Evolutionary conservation across 2,329 filamentous ascomycete species (phyloP), one percentile per base, ranked within the genome.

Genomic region (Hypoxylon sp.): DNA sequence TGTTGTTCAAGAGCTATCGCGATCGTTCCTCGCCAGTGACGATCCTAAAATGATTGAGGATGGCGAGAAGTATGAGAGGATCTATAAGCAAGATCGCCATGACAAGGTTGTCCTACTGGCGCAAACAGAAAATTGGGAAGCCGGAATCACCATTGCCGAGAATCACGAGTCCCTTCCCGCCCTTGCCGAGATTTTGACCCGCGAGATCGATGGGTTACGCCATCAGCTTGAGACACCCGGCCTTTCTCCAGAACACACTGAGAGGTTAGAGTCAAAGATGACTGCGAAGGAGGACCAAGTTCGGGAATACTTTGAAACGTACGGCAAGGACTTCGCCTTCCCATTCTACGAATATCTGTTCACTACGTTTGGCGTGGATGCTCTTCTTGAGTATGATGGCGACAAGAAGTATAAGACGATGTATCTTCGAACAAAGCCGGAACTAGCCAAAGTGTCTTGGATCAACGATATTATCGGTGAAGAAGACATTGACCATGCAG

Each of bases 401-500:
- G 92, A 94, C 74, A 89, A 90, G 71, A 82, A 87, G 55, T 91
- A 90, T 75, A 87, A 97, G 61, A 97, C 94, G 0, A 85, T 86
- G 56, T 99, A 94, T 75, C 84, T 99, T 52, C 89, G 92, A 46
- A 90, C 88, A 61, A 88, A 90, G 70, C 87, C 90, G 0, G 86
- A 90, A 68, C 89, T 94, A 68, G 90, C 91, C 29, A 93, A 93
- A 74, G 85, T 99, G 48, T 90, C 91, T 53, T 99, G 96, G 96
- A 97, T 99, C 81, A 97, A 99, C 78, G 94, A 98, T 77, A 87
- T 98, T 6, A 85, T 90, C 67, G 86, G 88, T 24, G 92, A 96
- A 77, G 86, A 90, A 65, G 90, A 97, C 74, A 94, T 94, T 70
- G 84, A 88, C 11, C 87, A 88, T 62, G 94, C 95, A 10, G 90